Conservation (phyloP, 108 stramenopile genomes). For the Aurantiochytrium sp. region DNA sequence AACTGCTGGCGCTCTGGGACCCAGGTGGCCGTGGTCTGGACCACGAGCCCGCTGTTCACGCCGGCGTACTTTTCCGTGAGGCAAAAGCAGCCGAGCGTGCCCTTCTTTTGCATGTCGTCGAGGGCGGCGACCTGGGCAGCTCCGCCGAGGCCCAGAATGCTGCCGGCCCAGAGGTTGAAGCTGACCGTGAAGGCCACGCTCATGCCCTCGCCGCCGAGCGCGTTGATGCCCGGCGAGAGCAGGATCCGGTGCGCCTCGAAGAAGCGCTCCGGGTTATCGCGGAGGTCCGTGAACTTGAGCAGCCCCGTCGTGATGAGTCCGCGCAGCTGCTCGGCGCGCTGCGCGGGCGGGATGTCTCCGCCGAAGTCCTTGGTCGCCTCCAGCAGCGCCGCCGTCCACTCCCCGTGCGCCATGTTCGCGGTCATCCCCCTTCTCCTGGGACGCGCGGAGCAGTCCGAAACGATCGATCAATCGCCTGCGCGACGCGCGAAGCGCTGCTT, state of each 20-base stretch:
- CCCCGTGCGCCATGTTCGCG: neutral
- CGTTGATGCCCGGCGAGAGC: conserved; percentile 34
- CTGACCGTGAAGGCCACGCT: conserved; percentile 43
- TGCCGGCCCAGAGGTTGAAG: conserved; percentile 45
- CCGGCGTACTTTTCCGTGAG: conserved; percentile 44
- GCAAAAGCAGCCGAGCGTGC: conserved; percentile 41
- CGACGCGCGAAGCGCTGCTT: too few relatives aligned
- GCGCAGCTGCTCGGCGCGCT: conserved; percentile 23
- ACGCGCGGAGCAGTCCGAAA: too few relatives aligned
- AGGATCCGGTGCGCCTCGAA: conserved; percentile 43
- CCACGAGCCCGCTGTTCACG: conserved; percentile 39
- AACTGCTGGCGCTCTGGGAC: conserved; percentile 24
- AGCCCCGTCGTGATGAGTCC: conserved; percentile 24
- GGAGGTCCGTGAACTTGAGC: conserved; percentile 41
- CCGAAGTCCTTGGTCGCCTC: neutral
- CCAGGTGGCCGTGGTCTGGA: conserved; percentile 34
- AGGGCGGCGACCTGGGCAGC: conserved; percentile 31
- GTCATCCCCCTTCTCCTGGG: too few relatives aligned
- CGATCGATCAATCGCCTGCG: too few relatives aligned
- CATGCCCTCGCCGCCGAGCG: conserved; percentile 37
- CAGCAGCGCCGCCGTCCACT: neutral
- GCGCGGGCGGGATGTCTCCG: neutral
- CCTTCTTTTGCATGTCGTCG: conserved; percentile 11
- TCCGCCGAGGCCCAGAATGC: conserved; percentile 35
- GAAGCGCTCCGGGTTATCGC: conserved; percentile 38